A percentile compares a stretch with the other conserved stretches of the same genome.
Conservation (phyloP, 306 rosid species). For the Rosa rugosa region DNA sequence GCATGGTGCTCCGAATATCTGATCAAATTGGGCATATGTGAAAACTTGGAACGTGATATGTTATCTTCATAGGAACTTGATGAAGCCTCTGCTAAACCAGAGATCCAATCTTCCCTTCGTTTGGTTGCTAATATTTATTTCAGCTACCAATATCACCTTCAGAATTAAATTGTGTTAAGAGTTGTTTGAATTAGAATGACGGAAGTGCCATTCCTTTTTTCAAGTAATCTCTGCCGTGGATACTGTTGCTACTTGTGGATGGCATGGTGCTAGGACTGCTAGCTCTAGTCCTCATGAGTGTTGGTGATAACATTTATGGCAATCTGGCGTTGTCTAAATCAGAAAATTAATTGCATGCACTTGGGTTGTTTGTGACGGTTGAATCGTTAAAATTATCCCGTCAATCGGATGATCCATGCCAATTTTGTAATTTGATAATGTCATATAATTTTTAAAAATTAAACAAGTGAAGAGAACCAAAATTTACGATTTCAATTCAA, state of each 20-base stretch:
- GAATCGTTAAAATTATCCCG: not conserved
- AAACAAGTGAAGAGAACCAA: too few species aligned
- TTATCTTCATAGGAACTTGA: not conserved
- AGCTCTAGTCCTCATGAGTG: not conserved
- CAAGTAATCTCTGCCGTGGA: slow-evolving; percentile 7
- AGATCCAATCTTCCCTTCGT: not conserved
- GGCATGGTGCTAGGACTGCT: slow-evolving; percentile 5
- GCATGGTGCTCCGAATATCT: slow-evolving; percentile 3
- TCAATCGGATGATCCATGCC: too few species aligned
- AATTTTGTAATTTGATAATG: too few species aligned
- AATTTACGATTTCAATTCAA: too few species aligned
- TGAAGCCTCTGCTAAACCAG: not conserved
- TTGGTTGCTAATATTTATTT: not conserved
- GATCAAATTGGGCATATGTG: slow-evolving; percentile 6
- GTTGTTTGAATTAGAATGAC: not conserved
- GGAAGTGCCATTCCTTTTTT: not conserved
- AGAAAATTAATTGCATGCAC: slow-evolving; percentile 20
- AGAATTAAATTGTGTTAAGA: not conserved
- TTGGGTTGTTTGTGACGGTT: not conserved
- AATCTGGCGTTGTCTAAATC: slow-evolving; percentile 29
- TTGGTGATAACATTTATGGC: slow-evolving; percentile 29
- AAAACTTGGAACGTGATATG: slow-evolving; percentile 15
- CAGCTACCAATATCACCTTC: not conserved
- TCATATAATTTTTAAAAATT: too few species aligned
- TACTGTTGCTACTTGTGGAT: not conserved